These are phyloP conservation scores for Rutstroemia sp. DNA, from an alignment of 2,329 filamentous ascomycete species.

Conservation along the genomic window DNA sequence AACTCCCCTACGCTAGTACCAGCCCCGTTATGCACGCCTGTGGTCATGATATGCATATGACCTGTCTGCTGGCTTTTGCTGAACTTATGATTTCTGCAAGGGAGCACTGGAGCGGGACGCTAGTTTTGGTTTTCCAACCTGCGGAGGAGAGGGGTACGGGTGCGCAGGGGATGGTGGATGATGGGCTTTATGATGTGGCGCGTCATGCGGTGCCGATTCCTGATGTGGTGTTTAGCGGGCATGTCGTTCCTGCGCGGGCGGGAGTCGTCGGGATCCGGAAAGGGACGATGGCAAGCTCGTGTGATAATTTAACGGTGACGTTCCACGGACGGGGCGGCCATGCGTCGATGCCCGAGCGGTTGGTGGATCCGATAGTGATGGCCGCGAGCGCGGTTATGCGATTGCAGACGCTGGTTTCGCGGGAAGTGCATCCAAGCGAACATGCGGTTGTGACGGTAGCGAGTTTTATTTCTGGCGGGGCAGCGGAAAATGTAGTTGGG, in stretches of 20 bases:
- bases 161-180: constrained; percentile 54
- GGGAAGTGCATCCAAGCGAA: constrained; percentile 33
- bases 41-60: constrained; percentile 60
- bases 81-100: constrained; percentile 37
- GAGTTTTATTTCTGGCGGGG: constrained; percentile 34
- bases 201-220: constrained; percentile 41
- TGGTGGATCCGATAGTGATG: constrained; percentile 39
- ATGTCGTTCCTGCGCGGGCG: constrained; percentile 37
- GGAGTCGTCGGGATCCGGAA: constrained; percentile 29
- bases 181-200: constrained; percentile 40
- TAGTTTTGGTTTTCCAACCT: constrained; percentile 60
- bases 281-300: constrained; percentile 30
- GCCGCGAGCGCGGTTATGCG: constrained; percentile 34
- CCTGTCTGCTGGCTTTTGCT: constrained; percentile 46
- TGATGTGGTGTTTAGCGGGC: constrained; percentile 45
- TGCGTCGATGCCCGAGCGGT: constrained; percentile 33
- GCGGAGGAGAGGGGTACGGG: constrained; percentile 57
- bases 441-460: constrained; percentile 37
- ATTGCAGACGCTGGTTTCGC: constrained; percentile 33
- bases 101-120: constrained; percentile 50
- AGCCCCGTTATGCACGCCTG: constrained; percentile 59
- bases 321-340: constrained; percentile 37
- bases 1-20: constrained; percentile 47
- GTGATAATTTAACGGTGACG: constrained; percentile 30
- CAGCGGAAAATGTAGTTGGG: constrained; percentile 37